These are phyloP conservation scores for Arachnomyces sp. DNA, from an alignment of 2,329 filamentous ascomycete genomes.

Conservation along the genomic window DNA sequence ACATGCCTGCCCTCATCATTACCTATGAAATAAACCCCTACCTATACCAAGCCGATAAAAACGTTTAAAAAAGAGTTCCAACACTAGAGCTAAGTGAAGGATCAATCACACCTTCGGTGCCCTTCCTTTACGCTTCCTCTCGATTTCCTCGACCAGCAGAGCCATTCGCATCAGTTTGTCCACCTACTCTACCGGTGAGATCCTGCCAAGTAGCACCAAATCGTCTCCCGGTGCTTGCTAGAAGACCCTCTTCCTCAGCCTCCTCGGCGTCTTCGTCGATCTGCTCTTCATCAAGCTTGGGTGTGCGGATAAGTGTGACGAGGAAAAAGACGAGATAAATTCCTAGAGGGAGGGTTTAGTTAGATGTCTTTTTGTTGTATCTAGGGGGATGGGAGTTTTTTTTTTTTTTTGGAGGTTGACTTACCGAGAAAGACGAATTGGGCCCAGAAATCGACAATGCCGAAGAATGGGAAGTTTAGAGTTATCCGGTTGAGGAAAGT, in stretches of 20 bases:
- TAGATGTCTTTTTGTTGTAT: not conserved
- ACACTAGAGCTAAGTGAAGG: too few species aligned
- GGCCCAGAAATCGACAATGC: constrained; percentile 87
- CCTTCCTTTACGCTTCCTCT: constrained; percentile 4
- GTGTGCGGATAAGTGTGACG: constrained; percentile 71
- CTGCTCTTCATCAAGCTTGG: constrained; percentile 66
- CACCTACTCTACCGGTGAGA: constrained; percentile 55
- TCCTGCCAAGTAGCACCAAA: constrained; percentile 87
- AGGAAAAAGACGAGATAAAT: constrained; percentile 77
- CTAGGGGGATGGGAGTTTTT: too few species aligned
- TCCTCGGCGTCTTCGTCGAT: constrained; percentile 84
- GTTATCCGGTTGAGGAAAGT: constrained; percentile 90
- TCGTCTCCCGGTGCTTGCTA: constrained; percentile 73
- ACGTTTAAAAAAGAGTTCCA: too few species aligned
- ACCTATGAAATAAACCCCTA: too few species aligned
- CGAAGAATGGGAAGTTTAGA: constrained; percentile 92
- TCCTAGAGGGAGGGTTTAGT: constrained; percentile 18
- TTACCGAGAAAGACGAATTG: constrained; percentile 80
- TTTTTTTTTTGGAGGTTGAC: too few species aligned
- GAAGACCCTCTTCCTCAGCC: constrained; percentile 85
- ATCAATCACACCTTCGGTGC: constrained; percentile 9
- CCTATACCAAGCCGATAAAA: too few species aligned
- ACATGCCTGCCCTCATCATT: too few species aligned
- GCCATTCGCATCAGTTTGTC: constrained; percentile 1
- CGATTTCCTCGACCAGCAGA: constrained; percentile 7